These are phyloP conservation scores for Leavenworthia alabamica DNA, from an alignment of 345 rosid genomes.

Conservation along the genomic window DNA sequence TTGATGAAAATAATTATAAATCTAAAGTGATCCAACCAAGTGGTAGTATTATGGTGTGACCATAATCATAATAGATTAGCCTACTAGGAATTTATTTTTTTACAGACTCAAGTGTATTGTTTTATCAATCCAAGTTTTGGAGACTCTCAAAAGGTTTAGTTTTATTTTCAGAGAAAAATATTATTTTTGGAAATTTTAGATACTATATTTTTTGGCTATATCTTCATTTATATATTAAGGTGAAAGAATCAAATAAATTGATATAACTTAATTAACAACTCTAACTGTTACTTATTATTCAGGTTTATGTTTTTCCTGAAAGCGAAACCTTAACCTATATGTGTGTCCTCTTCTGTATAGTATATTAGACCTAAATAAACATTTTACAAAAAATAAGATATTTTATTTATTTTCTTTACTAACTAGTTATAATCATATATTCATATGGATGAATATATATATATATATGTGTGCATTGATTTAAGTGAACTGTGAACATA, in stretches of 20 bases:
- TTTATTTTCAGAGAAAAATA: background rate
- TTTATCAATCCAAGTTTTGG: background rate
- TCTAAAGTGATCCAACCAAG: background rate
- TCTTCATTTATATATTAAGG: too few relatives aligned
- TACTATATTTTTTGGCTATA: background rate
- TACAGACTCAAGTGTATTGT: too few relatives aligned
- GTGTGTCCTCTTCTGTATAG: background rate
- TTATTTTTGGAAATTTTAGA: background rate
- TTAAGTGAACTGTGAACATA: slow-evolving; percentile 5
- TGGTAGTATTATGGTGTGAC: background rate
- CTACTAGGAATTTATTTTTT: background rate
- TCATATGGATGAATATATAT: slow-evolving; percentile 9
- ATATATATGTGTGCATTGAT: slow-evolving; percentile 23
- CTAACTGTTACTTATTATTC: too few relatives aligned
- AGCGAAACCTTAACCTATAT: slow-evolving; percentile 13
- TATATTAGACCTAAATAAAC: background rate
- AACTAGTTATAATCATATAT: background rate
- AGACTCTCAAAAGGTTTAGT: background rate
- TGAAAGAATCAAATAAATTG: too few relatives aligned
- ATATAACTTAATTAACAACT: too few relatives aligned
- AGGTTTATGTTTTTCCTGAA: background rate
- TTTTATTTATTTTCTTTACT: background rate
- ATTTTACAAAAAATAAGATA: background rate
- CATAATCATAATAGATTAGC: background rate
- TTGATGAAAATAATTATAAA: background rate